Evolutionary conservation across 192 early-diverging fungal genomes (phyloP).

Genomic region (Podila horticola): DNA sequence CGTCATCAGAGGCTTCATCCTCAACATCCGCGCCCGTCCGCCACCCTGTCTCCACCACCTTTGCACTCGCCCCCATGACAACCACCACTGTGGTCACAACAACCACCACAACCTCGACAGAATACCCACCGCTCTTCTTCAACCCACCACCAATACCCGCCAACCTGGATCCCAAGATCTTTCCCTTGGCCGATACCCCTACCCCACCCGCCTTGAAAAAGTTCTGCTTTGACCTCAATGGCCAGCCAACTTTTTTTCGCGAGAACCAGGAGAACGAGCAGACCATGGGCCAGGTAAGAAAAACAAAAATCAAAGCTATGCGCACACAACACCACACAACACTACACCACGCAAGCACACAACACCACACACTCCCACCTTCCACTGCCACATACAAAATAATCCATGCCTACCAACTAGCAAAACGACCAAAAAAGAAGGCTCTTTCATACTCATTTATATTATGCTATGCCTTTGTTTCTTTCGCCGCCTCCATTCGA

Average conservation of each 20-base stretch:
- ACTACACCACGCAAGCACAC: too few relatives aligned
- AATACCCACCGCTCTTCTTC: conserved; percentile 78
- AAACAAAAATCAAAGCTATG: too few relatives aligned
- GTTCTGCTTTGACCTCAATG: conserved; percentile 84
- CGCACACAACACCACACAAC: too few relatives aligned
- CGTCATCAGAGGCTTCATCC: background rate
- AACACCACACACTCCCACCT: too few relatives aligned
- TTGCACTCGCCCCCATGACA: conserved; percentile 67
- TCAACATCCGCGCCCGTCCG: conserved; percentile 18
- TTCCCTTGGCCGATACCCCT: conserved; percentile 76
- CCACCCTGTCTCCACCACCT: conserved; percentile 49
- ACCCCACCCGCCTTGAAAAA: conserved; percentile 83
- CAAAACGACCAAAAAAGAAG: too few relatives aligned
- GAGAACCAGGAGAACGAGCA: conserved; percentile 67
- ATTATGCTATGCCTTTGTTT: conserved; percentile 1
- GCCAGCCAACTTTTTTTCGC: conserved; percentile 74
- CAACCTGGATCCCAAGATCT: conserved; percentile 68
- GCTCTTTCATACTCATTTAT: too few relatives aligned
- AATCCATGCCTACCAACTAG: too few relatives aligned
- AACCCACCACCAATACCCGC: conserved; percentile 65
- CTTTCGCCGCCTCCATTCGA: background rate
- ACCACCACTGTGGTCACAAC: conserved; percentile 81
- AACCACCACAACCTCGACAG: conserved; percentile 84
- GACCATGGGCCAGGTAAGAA: conserved; percentile 47
- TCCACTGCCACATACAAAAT: too few relatives aligned